A percentile compares a stretch with the other conserved stretches of the same genome.
These are phyloP conservation scores for Kitagawia praeruptora DNA, from an alignment of 129 eudicot genomes.

Conservation along the genomic window DNA sequence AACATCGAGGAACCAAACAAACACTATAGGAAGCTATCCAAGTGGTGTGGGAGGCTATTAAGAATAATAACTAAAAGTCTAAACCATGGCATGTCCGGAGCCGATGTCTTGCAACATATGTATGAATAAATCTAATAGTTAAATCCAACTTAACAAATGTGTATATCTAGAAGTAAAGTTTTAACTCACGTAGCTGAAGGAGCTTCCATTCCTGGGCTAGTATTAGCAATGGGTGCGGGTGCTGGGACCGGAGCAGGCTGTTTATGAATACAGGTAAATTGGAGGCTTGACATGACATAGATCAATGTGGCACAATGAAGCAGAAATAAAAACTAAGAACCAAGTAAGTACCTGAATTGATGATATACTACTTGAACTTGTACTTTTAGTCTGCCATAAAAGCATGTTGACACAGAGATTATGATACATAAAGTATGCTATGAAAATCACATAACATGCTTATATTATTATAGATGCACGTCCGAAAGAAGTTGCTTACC, in stretches of 20 bases:
- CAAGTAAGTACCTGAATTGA: conserved; percentile 57
- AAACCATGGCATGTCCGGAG: neutral
- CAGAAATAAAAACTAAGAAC: neutral
- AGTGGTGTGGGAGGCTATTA: neutral
- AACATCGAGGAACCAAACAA: neutral
- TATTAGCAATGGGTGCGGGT: conserved; percentile 29
- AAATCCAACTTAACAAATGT: conserved; percentile 1
- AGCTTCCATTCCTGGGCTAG: conserved; percentile 31
- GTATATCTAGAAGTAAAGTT: neutral
- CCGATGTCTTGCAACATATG: conserved; percentile 37
- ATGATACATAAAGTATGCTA: neutral
- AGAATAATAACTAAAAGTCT: no score
- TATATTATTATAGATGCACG: neutral
- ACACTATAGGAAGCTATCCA: conserved; percentile 10
- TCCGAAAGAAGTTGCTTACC: conserved; percentile 29
- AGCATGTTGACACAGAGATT: neutral
- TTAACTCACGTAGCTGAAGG: conserved; percentile 26
- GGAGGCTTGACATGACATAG: conserved; percentile 16
- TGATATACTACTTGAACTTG: conserved; percentile 47
- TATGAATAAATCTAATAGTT: neutral
- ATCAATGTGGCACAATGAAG: neutral
- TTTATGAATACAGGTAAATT: conserved; percentile 2
- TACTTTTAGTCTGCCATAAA: conserved; percentile 47
- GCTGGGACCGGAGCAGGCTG: conserved; percentile 55
- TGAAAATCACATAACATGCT: no score